A percentile compares a stretch with the other conserved stretches of the same genome.
Conservation (phyloP, 1,284 basidiomycete genomes). For the Limonomyces culmigenus region DNA sequence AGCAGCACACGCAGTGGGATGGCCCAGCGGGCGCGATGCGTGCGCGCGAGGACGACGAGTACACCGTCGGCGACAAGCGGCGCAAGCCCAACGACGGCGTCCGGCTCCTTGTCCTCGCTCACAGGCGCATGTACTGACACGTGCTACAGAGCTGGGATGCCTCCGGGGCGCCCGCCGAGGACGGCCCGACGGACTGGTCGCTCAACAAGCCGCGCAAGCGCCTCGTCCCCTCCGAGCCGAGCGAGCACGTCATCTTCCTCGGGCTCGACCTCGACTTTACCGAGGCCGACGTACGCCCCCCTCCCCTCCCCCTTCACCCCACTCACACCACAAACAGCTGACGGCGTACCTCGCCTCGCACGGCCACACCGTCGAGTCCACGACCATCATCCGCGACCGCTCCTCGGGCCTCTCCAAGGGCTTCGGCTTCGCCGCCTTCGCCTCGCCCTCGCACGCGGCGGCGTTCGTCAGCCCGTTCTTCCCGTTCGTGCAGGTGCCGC, state of each 20-base stretch:
- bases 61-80: conserved; percentile 46
- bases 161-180: no score
- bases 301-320: conserved; percentile 18
- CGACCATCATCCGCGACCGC: conserved; percentile 88
- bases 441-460: conserved; percentile 65
- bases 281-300: conserved; percentile 68
- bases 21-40: conserved; percentile 23
- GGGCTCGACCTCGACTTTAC: conserved; percentile 80
- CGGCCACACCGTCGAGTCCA: conserved; percentile 62
- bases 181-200: no score
- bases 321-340: no score
- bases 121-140: no score
- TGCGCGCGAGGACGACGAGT: conserved; percentile 49
- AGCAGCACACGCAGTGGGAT: conserved; percentile 20
- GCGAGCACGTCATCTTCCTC: conserved; percentile 81
- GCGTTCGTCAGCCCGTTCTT: conserved; percentile 78
- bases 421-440: conserved; percentile 89
- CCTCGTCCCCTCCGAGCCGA: conserved; percentile 61
- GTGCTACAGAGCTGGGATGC: conserved; percentile 30
- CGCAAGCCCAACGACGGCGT: conserved; percentile 64
- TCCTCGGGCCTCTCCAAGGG: conserved; percentile 81
- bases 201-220: no score
- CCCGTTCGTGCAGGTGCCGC: conserved; percentile 73
- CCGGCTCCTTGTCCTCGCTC: no score
- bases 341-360: conserved; percentile 61